A percentile compares a stretch with the other conserved stretches of the same genome.
phyloP scores from a whole-genome alignment of 495 filamentous ascomycete species.

The Polyplosphaeria fusca region DNA sequence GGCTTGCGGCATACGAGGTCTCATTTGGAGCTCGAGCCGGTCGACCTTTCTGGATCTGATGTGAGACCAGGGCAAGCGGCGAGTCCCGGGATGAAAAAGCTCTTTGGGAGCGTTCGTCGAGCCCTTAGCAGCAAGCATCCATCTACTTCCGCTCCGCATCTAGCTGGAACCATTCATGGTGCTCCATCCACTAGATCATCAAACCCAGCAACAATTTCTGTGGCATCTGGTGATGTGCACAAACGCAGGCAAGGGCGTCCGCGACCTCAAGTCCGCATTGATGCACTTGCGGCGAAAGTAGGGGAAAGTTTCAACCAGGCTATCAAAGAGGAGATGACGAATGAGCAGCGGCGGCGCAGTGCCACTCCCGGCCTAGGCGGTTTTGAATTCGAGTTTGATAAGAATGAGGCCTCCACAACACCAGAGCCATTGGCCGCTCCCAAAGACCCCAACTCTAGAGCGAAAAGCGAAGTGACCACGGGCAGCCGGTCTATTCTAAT shows the following conservation, averaged over 20 bases:
- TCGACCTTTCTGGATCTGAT: conserved; percentile 15
- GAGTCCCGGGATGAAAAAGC: conserved; percentile 72
- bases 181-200: conserved; percentile 17
- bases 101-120: conserved; percentile 83
- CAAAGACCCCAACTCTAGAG: conserved; percentile 31
- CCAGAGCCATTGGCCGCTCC: conserved; percentile 5
- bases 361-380: conserved; percentile 9
- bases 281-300: conserved; percentile 75
- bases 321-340: conserved; percentile 52
- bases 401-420: not conserved
- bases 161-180: conserved; percentile 5
- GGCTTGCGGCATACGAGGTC: conserved; percentile 24
- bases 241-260: conserved; percentile 25
- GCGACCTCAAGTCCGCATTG: conserved; percentile 51
- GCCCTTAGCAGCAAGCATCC: conserved; percentile 67
- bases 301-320: conserved; percentile 68
- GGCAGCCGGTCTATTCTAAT: conserved; percentile 88
- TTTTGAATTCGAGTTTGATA: conserved; percentile 29
- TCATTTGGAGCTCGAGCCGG: conserved; percentile 27
- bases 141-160: conserved; percentile 28
- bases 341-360: conserved; percentile 12
- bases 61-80: conserved; percentile 13
- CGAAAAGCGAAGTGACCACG: conserved; percentile 62
- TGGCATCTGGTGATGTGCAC: conserved; percentile 23
- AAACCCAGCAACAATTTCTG: conserved; percentile 18